phyloP scores from a whole-genome alignment of 208 protist species.

The Phytomonas sp. region DNA sequence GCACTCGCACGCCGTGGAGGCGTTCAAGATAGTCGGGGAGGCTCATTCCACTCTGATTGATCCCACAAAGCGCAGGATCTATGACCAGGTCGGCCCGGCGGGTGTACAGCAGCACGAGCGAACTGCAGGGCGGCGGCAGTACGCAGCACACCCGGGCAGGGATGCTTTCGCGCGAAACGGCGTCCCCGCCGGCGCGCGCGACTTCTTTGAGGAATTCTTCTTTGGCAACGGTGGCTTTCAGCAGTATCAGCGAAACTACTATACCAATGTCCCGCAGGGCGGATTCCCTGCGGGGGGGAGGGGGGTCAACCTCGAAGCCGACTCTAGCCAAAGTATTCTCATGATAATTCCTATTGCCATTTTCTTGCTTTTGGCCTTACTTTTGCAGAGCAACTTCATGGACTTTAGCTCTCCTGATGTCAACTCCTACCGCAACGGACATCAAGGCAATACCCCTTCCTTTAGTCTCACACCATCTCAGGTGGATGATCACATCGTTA shows the following conservation, averaged over 20 bases:
- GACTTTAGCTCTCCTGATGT: no score
- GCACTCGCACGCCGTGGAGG: constrained; percentile 62
- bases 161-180: constrained; percentile 8
- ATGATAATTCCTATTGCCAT: constrained; percentile 60
- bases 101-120: constrained; percentile 83
- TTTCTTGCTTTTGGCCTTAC: constrained; percentile 64
- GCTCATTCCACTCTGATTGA: constrained; percentile 72
- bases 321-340: constrained; percentile 38
- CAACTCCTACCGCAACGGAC: no score
- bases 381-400: constrained; percentile 26
- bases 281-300: neutral
- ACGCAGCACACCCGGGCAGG: constrained; percentile 9
- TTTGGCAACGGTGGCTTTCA: constrained; percentile 18
- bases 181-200: constrained; percentile 18
- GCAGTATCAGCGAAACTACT: neutral
- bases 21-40: constrained; percentile 83
- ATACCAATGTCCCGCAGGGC: neutral
- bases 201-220: constrained; percentile 82
- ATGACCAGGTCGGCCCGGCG: constrained; percentile 68
- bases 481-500: constrained; percentile 30
- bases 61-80: constrained; percentile 66
- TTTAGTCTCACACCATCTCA: constrained; percentile 69
- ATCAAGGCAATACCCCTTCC: neutral
- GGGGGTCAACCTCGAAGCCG: constrained; percentile 22
- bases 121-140: constrained; percentile 19